These are phyloP conservation scores for Pisolithus marmoratus DNA, from an alignment of 768 basidiomycete species.

Conservation along the genomic window DNA sequence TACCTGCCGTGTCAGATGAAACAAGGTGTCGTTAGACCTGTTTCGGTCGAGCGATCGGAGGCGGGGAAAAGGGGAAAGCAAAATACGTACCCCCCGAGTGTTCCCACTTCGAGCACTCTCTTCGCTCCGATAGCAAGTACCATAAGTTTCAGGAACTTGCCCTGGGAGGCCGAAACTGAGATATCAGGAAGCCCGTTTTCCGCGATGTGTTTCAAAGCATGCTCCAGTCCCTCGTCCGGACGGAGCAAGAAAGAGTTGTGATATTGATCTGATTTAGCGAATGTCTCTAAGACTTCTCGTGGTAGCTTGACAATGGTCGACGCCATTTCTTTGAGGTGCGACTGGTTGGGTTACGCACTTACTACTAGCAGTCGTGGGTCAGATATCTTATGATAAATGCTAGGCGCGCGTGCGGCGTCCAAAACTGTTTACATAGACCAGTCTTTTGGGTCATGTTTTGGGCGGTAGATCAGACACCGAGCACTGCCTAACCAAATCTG, in stretches of 20 bases:
- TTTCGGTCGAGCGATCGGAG: no score
- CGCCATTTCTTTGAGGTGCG: not conserved
- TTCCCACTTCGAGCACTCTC: constrained; percentile 59
- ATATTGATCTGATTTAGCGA: constrained; percentile 49
- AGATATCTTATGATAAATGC: no score
- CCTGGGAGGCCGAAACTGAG: constrained; percentile 48
- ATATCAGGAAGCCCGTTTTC: constrained; percentile 46
- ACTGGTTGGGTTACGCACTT: no score
- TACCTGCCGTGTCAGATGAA: constrained; percentile 12
- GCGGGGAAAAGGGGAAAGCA: not conserved
- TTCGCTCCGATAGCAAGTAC: constrained; percentile 48
- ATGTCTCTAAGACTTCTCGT: constrained; percentile 30
- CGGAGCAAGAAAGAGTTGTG: constrained; percentile 51
- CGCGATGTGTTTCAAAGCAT: constrained; percentile 34
- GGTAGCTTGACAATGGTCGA: not conserved
- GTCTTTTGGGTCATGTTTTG: no score
- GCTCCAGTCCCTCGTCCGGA: constrained; percentile 38
- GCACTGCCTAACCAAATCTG: no score
- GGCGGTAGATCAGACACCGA: no score
- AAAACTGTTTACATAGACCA: no score
- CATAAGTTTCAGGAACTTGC: constrained; percentile 51
- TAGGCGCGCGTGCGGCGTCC: no score
- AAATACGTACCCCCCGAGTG: constrained; percentile 49
- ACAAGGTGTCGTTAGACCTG: no score
- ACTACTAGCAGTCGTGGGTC: no score